Evolutionary conservation across 495 filamentous ascomycete species (phyloP).

Genomic region (Daldinia decipiens): DNA sequence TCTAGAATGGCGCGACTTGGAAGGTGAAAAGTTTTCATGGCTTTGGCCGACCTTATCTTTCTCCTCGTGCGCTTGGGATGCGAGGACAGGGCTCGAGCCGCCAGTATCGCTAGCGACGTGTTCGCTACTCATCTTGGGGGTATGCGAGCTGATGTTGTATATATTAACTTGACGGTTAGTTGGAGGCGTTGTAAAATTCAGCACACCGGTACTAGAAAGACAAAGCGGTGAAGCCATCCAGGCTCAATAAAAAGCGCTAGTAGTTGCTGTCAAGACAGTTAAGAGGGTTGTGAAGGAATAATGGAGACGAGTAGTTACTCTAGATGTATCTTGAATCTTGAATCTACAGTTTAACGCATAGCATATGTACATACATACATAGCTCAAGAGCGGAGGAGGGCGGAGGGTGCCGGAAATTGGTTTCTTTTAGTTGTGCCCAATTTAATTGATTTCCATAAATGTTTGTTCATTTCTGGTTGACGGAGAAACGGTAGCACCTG

Average conservation of each 20-base stretch:
- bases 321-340: conserved; percentile 16
- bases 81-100: conserved; percentile 45
- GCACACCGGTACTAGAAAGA: conserved; percentile 47
- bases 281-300: background rate
- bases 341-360: background rate
- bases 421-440: conserved; percentile 5
- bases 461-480: conserved; percentile 14
- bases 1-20: conserved; percentile 56
- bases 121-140: conserved; percentile 32
- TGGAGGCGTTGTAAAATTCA: conserved; percentile 53
- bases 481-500: conserved; percentile 4
- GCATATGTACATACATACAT: background rate
- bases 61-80: conserved; percentile 46
- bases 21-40: conserved; percentile 50
- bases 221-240: conserved; percentile 54
- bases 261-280: conserved; percentile 2
- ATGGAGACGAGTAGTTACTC: conserved; percentile 5
- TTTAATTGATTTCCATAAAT: background rate
- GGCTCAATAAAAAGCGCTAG: background rate
- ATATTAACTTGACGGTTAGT: conserved; percentile 38
- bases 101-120: conserved; percentile 22
- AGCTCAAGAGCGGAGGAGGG: background rate
- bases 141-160: conserved; percentile 43
- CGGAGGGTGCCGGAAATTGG: conserved; percentile 4
- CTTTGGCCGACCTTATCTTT: conserved; percentile 41